Evolutionary conservation across 2,329 filamentous ascomycete species (phyloP).

Genomic region (Blumeria graminis): DNA sequence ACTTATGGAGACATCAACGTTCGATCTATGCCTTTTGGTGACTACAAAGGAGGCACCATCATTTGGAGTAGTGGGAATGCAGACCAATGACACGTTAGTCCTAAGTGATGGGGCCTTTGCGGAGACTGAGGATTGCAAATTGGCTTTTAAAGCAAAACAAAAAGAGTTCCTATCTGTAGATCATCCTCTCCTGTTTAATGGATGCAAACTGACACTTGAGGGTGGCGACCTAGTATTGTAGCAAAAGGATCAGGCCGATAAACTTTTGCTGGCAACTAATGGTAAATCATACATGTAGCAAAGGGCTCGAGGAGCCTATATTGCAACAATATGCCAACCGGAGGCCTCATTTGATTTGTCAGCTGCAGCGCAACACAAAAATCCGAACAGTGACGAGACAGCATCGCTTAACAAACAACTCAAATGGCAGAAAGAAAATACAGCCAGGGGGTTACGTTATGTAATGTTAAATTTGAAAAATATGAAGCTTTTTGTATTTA

Average conservation of each 20-base stretch:
- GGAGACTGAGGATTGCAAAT: no score
- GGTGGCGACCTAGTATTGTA: not conserved
- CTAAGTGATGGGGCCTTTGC: no score
- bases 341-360: not conserved
- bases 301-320: not conserved
- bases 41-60: no score
- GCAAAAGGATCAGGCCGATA: not conserved
- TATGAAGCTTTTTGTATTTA: not conserved
- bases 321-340: not conserved
- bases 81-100: no score
- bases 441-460: not conserved
- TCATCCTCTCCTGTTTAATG: not conserved
- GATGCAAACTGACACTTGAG: not conserved
- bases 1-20: not conserved
- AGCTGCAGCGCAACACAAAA: not conserved
- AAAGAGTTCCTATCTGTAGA: no score
- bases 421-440: not conserved
- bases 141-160: no score
- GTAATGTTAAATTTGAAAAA: not conserved
- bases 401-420: not conserved
- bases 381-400: not conserved
- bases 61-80: no score
- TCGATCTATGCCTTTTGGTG: conserved; percentile 1
- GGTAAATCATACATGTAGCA: not conserved
- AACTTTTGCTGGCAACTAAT: not conserved